Conservation (phyloP, 73 alveolate species). For the Urostyla sp. region DNA sequence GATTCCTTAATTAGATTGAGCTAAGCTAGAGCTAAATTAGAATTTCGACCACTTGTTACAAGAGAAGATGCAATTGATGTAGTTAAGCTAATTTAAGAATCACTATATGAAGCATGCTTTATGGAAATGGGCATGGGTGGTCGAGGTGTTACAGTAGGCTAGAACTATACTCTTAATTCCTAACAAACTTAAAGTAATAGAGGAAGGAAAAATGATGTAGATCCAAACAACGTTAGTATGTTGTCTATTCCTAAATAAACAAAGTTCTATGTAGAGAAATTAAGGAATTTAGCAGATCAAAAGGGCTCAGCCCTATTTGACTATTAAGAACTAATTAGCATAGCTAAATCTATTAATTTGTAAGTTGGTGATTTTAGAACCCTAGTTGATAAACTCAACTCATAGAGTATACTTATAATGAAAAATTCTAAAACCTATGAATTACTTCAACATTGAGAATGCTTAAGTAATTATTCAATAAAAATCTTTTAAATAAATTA, state of each 20-base stretch:
- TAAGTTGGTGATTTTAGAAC: constrained; percentile 87
- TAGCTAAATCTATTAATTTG: constrained; percentile 76
- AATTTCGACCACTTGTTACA: constrained; percentile 72
- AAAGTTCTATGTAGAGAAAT: constrained; percentile 74
- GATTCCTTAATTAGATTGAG: constrained; percentile 86
- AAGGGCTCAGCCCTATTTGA: constrained; percentile 65
- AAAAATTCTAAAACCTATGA: constrained; percentile 32
- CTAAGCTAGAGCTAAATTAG: constrained; percentile 88
- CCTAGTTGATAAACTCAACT: constrained; percentile 76
- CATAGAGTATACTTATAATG: constrained; percentile 64
- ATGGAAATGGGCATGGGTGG: neutral
- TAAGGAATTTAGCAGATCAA: constrained; percentile 65
- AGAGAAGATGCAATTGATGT: constrained; percentile 87
- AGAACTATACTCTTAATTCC: constrained; percentile 47
- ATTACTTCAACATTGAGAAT: neutral
- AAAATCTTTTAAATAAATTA: too few relatives aligned
- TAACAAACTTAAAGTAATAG: neutral
- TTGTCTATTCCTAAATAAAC: constrained; percentile 84
- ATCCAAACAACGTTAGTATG: constrained; percentile 70
- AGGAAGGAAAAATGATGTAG: constrained; percentile 50
- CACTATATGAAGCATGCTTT: constrained; percentile 69
- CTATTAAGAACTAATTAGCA: constrained; percentile 65
- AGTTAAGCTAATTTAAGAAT: constrained; percentile 81
- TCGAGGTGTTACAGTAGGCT: constrained; percentile 4
- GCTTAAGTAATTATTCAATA: neutral